phyloP scores from a whole-genome alignment of 2,329 filamentous ascomycete genomes.

The Penicillium sp. region DNA sequence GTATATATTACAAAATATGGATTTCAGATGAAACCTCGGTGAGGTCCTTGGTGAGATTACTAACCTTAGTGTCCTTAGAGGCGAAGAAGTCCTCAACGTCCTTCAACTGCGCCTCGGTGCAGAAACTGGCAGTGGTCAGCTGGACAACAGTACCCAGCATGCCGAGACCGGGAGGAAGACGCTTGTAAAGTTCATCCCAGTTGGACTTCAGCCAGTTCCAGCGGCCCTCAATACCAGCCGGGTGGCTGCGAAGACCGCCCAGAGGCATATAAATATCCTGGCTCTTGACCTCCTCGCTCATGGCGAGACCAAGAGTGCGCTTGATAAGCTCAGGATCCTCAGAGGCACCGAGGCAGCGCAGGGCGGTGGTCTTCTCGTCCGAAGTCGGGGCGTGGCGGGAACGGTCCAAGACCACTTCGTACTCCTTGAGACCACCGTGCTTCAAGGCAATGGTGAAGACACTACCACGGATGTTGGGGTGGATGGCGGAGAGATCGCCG shows the following conservation, averaged over 20 bases:
- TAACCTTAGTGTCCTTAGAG: conserved; percentile 66
- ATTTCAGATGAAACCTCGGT: neutral
- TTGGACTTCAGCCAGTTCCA: conserved; percentile 78
- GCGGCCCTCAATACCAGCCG: conserved; percentile 67
- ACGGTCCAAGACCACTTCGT: conserved; percentile 65
- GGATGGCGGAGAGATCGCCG: conserved; percentile 71
- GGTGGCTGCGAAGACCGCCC: conserved; percentile 65
- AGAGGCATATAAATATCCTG: conserved; percentile 91
- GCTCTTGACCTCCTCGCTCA: conserved; percentile 76
- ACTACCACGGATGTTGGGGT: conserved; percentile 80
- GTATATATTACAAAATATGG: conserved; percentile 5
- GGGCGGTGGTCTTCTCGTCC: conserved; percentile 84
- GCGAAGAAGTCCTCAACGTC: conserved; percentile 73
- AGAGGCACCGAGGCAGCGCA: conserved; percentile 72
- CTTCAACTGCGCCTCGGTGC: conserved; percentile 63
- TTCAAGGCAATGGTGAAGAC: conserved; percentile 79
- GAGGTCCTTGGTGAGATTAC: neutral
- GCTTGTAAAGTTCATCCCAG: conserved; percentile 74
- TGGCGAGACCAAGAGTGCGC: conserved; percentile 64
- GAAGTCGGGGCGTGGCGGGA: conserved; percentile 66
- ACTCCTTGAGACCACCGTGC: conserved; percentile 78
- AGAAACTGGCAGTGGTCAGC: conserved; percentile 74
- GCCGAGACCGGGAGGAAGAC: conserved; percentile 73
- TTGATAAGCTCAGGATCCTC: conserved; percentile 71
- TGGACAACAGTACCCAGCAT: conserved; percentile 79